A percentile compares a stretch with the other conserved stretches of the same genome.
Conservation (phyloP, 192 early-diverging fungal genomes). For the Geranomyces variabilis region DNA sequence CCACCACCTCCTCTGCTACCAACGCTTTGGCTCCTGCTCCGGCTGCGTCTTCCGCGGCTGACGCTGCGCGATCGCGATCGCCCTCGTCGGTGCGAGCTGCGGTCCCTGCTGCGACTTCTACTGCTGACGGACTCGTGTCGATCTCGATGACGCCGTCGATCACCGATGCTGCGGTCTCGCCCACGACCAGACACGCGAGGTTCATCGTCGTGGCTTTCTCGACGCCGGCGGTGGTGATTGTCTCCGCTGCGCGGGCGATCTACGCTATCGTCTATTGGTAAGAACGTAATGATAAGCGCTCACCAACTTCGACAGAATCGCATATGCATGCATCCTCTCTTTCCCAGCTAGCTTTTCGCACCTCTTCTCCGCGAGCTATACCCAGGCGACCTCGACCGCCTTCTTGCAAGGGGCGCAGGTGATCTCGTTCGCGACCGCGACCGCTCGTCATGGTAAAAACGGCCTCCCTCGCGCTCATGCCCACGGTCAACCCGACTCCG, state of each 20-base stretch:
- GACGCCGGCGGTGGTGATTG: conserved; percentile 4
- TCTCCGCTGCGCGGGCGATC: not conserved
- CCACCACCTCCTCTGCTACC: not conserved
- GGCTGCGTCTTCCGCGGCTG: conserved; percentile 1
- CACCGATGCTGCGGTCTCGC: too few relatives aligned
- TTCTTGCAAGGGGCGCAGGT: not conserved
- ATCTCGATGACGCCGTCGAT: too few relatives aligned
- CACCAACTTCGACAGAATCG: too few relatives aligned
- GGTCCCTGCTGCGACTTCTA: too few relatives aligned
- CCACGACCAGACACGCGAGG: too few relatives aligned
- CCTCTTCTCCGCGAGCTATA: not conserved
- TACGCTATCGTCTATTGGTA: not conserved
- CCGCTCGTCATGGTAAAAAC: not conserved
- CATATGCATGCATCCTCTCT: not conserved
- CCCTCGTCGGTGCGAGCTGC: too few relatives aligned
- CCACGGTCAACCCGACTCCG: conserved; percentile 7
- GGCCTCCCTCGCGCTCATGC: conserved; percentile 1
- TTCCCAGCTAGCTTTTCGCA: not conserved
- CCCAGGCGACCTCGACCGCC: not conserved
- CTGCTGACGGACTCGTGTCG: too few relatives aligned
- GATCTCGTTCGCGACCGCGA: not conserved
- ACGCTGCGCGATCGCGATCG: not conserved
- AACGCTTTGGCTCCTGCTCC: not conserved
- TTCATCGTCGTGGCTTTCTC: not conserved
- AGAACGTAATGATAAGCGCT: too few relatives aligned